Evolutionary conservation across 495 filamentous ascomycete species (phyloP), one percentile per base, ranked within the genome.

Genomic region (Penicillium nucicola): DNA sequence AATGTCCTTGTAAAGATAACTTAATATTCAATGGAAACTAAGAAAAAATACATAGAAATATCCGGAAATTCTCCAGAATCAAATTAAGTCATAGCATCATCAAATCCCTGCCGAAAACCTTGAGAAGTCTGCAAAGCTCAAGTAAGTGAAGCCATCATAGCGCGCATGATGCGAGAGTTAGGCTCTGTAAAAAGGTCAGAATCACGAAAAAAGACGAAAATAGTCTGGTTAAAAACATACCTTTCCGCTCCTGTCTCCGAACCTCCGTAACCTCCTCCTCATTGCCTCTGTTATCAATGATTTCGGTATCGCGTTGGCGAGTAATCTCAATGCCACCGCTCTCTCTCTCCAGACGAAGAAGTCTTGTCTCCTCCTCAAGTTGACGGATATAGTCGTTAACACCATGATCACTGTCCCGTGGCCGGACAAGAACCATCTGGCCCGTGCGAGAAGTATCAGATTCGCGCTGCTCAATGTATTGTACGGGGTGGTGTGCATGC

Each of bases 61-160:
- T 14, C 25, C 12, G 28, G 28, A 41, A 23, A 17, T 33, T 14
- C 30, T 15, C 18, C 15, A 8, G 25, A 41, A 34, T 22, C 36
- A 31, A 38, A 41, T 50, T 17, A 50, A 32, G 19, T 52, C 45
- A 45, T 50, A 20, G n/a, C 40, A 9, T 53, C 43, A 31, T 40
- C 39, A 18, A 42, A 37, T 30, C 46, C 31, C 22, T 20, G 34
- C 34, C 25, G 35, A 58, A 34, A 11, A 15, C 22, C 28, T 23
- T 28, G 37, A 57, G 12, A 15, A 37, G 14, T 14, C 4, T 28
- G 23, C 15, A 33, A 34, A 43, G 19, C 30, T 62, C 65, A 92
- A 33, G 87, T 90, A 48, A 93, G 67, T 18, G 89, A 92, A 28
- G 84, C 83, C 60, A 92, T 69, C 86, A 90, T 88, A 32, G 84